Evolutionary conservation across 2,329 filamentous ascomycete genomes (phyloP), one percentile per base, ranked within the genome.

Genomic region (Aureobasidium sp.): DNA sequence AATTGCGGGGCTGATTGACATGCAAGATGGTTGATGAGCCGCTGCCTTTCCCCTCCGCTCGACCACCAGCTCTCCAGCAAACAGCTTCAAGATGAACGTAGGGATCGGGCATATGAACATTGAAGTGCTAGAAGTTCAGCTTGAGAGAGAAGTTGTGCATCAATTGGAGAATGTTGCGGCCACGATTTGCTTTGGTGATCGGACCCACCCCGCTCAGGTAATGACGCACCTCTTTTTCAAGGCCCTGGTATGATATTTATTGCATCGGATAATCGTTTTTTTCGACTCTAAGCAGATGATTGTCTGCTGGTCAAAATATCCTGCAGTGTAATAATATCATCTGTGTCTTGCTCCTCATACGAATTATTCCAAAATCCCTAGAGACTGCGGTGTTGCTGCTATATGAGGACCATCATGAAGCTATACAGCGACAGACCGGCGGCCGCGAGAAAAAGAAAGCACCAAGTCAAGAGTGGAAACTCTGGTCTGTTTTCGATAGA

Each of bases 1-100:
- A 47, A 45, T 40, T 59, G 54, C 31, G 54, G 54, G 54, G 54
- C 39, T 37, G 42, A 48, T 48, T 29, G n/a, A 3, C 42, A 59
- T 57, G n/a, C 14, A 14, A 42, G 40, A 40, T 40, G n/a, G 47
- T 50, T 8, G 15, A 45, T 27, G 42, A 17, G 24, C 22, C 12
- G 42, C 42, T 48, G 17, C 17, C 31, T 48, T 48, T 15, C n/a
- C 45, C 27, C 29, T 5, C 15, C 9, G 15, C 14, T 48, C 7
- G 2, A 11, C 17, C 3, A 31, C 27, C 15, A 5, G 5, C 11
- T 31, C 27, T 33, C 14, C 29, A 3, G 24, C 5, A 45, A 27
- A 6, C 22, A 45, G 12, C 12, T 27, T 27, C 14, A 39, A 12
- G 31, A 9, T 33, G 9, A 12, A 33, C 9, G 11, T 33, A 11